These are phyloP conservation scores for Penicillium sp. DNA, from an alignment of 2,329 filamentous ascomycete genomes.

Conservation along the genomic window DNA sequence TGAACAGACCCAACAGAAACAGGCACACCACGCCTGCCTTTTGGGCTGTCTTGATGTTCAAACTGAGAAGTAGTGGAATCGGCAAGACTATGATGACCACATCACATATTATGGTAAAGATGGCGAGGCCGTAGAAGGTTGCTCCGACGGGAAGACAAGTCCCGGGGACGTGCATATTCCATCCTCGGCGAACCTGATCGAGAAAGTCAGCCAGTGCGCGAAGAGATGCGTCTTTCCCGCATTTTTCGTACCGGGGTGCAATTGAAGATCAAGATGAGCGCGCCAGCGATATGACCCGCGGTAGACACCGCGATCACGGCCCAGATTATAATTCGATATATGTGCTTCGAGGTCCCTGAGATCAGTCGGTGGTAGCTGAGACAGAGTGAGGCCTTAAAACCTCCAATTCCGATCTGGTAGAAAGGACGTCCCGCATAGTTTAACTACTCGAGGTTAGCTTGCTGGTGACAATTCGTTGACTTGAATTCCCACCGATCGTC, in stretches of 20 bases:
- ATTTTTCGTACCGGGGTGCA: conserved; percentile 47
- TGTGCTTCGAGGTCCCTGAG: conserved; percentile 48
- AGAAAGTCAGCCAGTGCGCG: background rate
- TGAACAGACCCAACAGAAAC: conserved; percentile 57
- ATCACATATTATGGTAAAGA: conserved; percentile 55
- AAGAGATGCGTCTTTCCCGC: background rate
- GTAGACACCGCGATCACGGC: conserved; percentile 47
- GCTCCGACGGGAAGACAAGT: conserved; percentile 50
- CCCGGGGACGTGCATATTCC: conserved; percentile 45
- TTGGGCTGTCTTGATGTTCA: conserved; percentile 52
- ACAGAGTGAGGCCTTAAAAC: conserved; percentile 58
- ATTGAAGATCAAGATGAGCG: conserved; percentile 53
- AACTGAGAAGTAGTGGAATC: conserved; percentile 51
- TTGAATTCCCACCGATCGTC: background rate
- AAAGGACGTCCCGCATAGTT: conserved; percentile 58
- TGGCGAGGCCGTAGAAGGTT: conserved; percentile 55
- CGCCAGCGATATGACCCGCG: conserved; percentile 51
- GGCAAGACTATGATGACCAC: conserved; percentile 53
- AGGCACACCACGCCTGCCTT: conserved; percentile 55
- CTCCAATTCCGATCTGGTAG: conserved; percentile 58
- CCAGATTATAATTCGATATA: conserved; percentile 51
- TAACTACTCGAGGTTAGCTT: conserved; percentile 30
- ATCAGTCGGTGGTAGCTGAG: conserved; percentile 57
- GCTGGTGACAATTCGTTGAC: background rate
- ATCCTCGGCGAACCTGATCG: conserved; percentile 43